Percentiles rank a stretch among this genome's conserved stretches.
Conservation (phyloP, 1,284 basidiomycete species). For the Irpex sp. region DNA sequence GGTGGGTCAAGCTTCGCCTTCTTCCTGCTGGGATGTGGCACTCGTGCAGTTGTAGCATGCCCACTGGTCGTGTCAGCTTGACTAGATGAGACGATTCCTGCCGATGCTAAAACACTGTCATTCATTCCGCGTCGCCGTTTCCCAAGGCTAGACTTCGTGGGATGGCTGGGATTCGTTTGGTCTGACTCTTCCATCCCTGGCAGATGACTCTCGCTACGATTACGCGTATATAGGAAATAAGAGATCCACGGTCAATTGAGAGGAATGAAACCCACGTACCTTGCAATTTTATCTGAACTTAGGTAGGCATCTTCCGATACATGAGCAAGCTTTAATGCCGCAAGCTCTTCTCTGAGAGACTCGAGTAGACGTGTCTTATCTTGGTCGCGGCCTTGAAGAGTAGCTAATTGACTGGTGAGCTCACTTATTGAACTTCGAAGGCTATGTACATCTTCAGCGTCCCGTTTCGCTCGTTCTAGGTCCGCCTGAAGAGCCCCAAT, state of each 20-base stretch:
- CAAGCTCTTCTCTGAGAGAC: slow-evolving; percentile 18
- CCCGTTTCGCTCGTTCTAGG: slow-evolving; percentile 23
- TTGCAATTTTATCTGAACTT: not conserved
- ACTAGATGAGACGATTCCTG: not conserved
- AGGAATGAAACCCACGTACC: not conserved
- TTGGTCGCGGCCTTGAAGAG: slow-evolving; percentile 18
- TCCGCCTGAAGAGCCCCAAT: slow-evolving; percentile 34
- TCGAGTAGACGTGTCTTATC: slow-evolving; percentile 16
- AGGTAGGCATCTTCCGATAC: not conserved
- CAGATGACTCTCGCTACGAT: not conserved
- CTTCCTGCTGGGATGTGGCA: not conserved
- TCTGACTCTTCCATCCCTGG: not conserved
- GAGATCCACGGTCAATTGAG: not conserved
- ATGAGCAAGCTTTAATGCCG: slow-evolving; percentile 1
- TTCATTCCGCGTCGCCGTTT: slow-evolving; percentile 3
- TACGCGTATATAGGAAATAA: not conserved
- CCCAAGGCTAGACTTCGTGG: slow-evolving; percentile 4
- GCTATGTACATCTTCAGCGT: slow-evolving; percentile 17
- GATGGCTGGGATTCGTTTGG: not conserved
- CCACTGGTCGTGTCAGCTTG: not conserved
- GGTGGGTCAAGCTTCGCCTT: slow-evolving; percentile 27
- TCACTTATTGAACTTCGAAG: slow-evolving; percentile 5
- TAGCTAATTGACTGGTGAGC: slow-evolving; percentile 19
- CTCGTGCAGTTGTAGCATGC: not conserved
- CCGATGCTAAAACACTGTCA: not conserved